Evolutionary conservation across 2,329 filamentous ascomycete species (phyloP).

Genomic region (Talaromyces sp.): DNA sequence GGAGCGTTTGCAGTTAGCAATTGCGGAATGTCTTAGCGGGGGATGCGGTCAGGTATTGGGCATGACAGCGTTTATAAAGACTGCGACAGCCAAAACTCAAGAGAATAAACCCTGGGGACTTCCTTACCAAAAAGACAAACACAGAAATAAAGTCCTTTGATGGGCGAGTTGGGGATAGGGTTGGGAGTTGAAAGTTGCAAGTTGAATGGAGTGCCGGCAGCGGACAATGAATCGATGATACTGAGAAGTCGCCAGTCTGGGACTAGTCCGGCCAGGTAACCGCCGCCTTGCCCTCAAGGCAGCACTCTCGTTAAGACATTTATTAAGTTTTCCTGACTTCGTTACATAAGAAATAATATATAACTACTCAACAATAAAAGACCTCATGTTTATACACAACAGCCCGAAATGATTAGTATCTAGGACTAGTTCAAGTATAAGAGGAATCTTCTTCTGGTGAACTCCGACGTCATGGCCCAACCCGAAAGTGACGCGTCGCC

Average conservation of each 20-base stretch:
- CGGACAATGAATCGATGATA: neutral
- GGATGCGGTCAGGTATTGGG: neutral
- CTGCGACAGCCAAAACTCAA: neutral
- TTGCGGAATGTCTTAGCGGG: slow-evolving; percentile 3
- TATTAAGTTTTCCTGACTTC: too few relatives aligned
- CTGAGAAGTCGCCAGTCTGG: too few relatives aligned
- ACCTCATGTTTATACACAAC: too few relatives aligned
- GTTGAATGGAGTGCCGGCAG: neutral
- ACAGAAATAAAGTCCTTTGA: neutral
- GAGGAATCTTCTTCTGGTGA: too few relatives aligned
- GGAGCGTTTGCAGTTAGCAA: neutral
- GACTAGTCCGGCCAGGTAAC: too few relatives aligned
- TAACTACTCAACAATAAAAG: too few relatives aligned
- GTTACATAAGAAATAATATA: too few relatives aligned
- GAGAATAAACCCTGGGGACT: neutral
- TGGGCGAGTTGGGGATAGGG: neutral
- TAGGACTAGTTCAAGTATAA: too few relatives aligned
- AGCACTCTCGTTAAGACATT: too few relatives aligned
- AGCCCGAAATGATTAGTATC: too few relatives aligned
- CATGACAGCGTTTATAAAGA: neutral
- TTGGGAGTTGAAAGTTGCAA: neutral
- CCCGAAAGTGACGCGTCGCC: neutral
- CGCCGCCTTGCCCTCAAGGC: too few relatives aligned
- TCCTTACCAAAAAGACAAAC: neutral
- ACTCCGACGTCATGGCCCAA: neutral